phyloP scores from a whole-genome alignment of 2,329 filamentous ascomycete genomes.

The Pestalotiopsis sp. region DNA sequence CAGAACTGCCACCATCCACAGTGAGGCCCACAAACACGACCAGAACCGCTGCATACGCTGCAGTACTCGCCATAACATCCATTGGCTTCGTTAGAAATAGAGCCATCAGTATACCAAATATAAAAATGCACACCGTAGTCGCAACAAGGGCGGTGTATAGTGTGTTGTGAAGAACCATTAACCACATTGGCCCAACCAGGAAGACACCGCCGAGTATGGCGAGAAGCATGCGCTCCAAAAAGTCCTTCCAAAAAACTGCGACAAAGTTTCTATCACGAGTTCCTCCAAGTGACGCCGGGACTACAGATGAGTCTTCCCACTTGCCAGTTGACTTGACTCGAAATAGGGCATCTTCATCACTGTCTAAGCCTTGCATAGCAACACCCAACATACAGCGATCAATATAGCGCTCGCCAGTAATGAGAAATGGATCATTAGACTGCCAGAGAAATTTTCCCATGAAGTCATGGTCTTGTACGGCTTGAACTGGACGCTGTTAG shows the following conservation, averaged over 20 bases:
- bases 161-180: constrained; percentile 22
- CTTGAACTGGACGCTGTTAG: constrained; percentile 14
- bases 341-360: neutral
- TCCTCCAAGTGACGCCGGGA: constrained; percentile 10
- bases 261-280: constrained; percentile 13
- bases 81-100: constrained; percentile 15
- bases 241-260: neutral
- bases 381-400: constrained; percentile 15
- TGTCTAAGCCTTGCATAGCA: neutral
- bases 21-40: constrained; percentile 20
- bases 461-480: constrained; percentile 21
- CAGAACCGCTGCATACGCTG: constrained; percentile 20
- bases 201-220: constrained; percentile 18
- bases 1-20: neutral
- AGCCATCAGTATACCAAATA: constrained; percentile 21
- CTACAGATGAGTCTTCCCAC: neutral
- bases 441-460: constrained; percentile 18
- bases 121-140: constrained; percentile 21
- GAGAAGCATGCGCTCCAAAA: constrained; percentile 10
- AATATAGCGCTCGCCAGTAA: constrained; percentile 18
- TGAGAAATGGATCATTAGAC: constrained; percentile 17
- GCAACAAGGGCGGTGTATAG: constrained; percentile 14
- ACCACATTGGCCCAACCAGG: constrained; percentile 26
- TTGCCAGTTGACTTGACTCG: neutral
- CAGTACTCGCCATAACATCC: constrained; percentile 22